A percentile compares a stretch with the other conserved stretches of the same genome.
Conservation (phyloP, 2,329 filamentous ascomycete genomes). For the Alternaria brassicicola region DNA sequence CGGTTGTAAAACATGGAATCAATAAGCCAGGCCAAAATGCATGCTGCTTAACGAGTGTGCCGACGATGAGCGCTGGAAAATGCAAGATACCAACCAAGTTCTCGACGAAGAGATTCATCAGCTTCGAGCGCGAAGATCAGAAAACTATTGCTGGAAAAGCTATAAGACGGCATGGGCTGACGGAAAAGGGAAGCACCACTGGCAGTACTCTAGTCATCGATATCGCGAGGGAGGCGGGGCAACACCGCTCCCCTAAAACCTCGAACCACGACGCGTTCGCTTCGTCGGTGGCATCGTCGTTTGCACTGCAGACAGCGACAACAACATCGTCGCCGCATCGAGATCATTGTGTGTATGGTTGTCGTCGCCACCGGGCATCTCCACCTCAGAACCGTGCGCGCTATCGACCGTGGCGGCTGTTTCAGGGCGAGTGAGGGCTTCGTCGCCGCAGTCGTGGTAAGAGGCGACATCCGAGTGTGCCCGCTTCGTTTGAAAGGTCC, state of each 20-base stretch:
- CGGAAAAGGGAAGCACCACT: conserved; percentile 15
- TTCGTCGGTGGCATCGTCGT: conserved; percentile 29
- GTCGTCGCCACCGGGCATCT: conserved; percentile 6
- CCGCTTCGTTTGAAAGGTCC: conserved; percentile 32
- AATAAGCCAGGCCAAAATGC: not conserved
- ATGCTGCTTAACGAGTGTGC: not conserved
- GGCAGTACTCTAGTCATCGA: conserved; percentile 1
- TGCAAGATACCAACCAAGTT: not conserved
- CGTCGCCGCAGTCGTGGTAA: conserved; percentile 2
- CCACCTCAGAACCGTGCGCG: conserved; percentile 3
- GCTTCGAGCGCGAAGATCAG: not conserved
- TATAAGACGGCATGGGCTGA: conserved; percentile 7
- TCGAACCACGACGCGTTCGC: conserved; percentile 40
- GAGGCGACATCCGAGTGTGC: conserved; percentile 33
- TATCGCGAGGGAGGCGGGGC: conserved; percentile 1
- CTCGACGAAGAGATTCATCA: not conserved
- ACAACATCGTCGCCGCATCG: conserved; percentile 46
- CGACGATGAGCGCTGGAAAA: conserved; percentile 19
- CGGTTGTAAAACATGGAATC: not conserved
- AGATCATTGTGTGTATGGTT: conserved; percentile 30
- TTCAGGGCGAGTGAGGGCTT: conserved; percentile 9
- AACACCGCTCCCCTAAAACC: conserved; percentile 17
- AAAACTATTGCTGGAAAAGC: not conserved
- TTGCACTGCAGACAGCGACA: conserved; percentile 39
- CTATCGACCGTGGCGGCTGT: conserved; percentile 10